Evolutionary conservation across 2,329 filamentous ascomycete genomes (phyloP).

Genomic region (Fusarium sacchari): DNA sequence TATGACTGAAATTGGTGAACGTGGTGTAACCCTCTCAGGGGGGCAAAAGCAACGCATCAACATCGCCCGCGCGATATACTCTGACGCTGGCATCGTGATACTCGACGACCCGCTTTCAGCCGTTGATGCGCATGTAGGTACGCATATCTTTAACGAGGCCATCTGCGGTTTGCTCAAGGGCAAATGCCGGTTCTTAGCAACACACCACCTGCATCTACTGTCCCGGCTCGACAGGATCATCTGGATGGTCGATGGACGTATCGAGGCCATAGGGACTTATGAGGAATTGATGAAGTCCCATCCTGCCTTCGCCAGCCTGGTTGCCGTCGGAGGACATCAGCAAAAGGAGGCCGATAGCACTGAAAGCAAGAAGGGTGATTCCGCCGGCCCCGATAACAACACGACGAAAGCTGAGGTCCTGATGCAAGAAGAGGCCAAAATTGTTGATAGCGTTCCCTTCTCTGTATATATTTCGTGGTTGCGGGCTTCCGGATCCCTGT

Average conservation of each 20-base stretch:
- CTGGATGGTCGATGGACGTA: background rate
- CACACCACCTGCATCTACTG: background rate
- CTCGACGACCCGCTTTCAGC: background rate
- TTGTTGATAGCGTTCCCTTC: background rate
- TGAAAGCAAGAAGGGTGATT: background rate
- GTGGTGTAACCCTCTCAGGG: background rate
- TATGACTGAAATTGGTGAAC: background rate
- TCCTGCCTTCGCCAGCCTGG: background rate
- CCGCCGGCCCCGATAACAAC: background rate
- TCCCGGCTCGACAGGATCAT: background rate
- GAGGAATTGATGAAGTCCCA: background rate
- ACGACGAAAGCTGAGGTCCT: background rate
- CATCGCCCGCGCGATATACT: background rate
- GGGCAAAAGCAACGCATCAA: background rate
- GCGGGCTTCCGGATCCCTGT: background rate
- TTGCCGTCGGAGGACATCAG: background rate
- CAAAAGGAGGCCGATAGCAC: background rate
- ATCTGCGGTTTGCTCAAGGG: background rate
- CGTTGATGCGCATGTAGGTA: background rate
- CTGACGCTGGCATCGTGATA: background rate
- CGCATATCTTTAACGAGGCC: background rate
- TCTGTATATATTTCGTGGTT: background rate
- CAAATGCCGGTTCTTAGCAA: background rate
- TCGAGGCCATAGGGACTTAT: background rate
- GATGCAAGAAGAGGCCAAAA: background rate